Percentiles rank a stretch among this genome's conserved stretches.
These are phyloP conservation scores for Aureobasidium sp. DNA, from an alignment of 2,329 filamentous ascomycete genomes.

Conservation along the genomic window DNA sequence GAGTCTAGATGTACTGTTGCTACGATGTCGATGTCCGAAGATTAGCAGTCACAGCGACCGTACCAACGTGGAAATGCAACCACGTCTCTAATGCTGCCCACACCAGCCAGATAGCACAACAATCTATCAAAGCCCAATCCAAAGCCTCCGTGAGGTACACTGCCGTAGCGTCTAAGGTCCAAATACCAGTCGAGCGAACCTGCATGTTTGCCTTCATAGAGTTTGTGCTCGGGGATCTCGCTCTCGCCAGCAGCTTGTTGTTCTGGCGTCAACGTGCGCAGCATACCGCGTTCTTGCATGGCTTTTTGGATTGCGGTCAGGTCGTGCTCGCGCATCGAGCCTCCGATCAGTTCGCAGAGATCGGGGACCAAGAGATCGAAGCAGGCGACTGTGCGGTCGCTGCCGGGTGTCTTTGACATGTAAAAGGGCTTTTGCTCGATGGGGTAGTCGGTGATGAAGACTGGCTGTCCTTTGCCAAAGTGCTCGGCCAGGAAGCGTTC, in stretches of 20 bases:
- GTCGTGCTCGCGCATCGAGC: slow-evolving; percentile 80
- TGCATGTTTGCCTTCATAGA: slow-evolving; percentile 7
- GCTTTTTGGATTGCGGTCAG: slow-evolving; percentile 56
- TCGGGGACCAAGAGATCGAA: slow-evolving; percentile 85
- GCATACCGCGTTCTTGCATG: slow-evolving; percentile 61
- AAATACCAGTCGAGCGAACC: slow-evolving; percentile 68
- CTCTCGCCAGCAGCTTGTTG: neutral
- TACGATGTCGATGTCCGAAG: neutral
- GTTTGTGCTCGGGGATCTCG: slow-evolving; percentile 13
- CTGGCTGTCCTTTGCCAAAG: slow-evolving; percentile 55
- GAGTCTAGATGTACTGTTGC: neutral
- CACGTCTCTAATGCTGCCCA: slow-evolving; percentile 74
- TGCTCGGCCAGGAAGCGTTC: slow-evolving; percentile 74
- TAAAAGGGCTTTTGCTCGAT: slow-evolving; percentile 85
- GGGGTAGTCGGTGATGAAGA: slow-evolving; percentile 95
- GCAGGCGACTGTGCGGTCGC: slow-evolving; percentile 62
- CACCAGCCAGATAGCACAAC: slow-evolving; percentile 71
- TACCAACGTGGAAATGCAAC: slow-evolving; percentile 74
- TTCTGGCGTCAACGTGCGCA: slow-evolving; percentile 13
- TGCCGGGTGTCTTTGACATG: slow-evolving; percentile 51
- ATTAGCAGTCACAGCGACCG: slow-evolving; percentile 43
- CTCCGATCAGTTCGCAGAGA: slow-evolving; percentile 77
- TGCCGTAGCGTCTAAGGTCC: slow-evolving; percentile 83
- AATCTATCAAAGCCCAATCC: slow-evolving; percentile 84
- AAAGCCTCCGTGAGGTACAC: slow-evolving; percentile 83